phyloP scores from a whole-genome alignment of 2,329 filamentous ascomycete genomes.

The Dryadomyces quercivorus region DNA sequence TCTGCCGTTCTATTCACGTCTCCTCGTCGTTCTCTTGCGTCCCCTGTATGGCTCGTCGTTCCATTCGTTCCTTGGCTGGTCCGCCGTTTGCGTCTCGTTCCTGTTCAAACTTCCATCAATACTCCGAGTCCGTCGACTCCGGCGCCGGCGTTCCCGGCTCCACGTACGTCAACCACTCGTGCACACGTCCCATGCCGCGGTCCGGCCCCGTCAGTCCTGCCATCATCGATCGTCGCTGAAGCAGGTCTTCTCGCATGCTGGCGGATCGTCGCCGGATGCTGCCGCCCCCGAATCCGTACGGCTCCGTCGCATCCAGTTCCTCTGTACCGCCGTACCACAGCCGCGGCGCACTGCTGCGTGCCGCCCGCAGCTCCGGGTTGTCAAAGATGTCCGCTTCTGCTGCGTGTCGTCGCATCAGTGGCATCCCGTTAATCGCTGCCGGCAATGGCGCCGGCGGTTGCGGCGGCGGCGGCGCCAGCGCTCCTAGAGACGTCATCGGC shows the following conservation, averaged over 20 bases:
- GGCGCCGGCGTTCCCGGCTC: slow-evolving; percentile 27
- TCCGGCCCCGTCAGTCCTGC: slow-evolving; percentile 34
- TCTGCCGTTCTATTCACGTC: too few relatives aligned
- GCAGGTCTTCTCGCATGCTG: not conserved
- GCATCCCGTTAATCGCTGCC: slow-evolving; percentile 7
- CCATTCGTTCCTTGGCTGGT: too few relatives aligned
- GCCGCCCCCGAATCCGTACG: not conserved
- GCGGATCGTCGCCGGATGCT: not conserved
- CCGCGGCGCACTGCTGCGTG: not conserved
- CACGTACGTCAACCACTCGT: slow-evolving; percentile 36
- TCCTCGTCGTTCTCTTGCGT: too few relatives aligned
- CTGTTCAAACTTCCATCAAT: not conserved
- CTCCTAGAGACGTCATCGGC: slow-evolving; percentile 16
- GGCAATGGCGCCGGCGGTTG: slow-evolving; percentile 7
- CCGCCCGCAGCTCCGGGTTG: slow-evolving; percentile 6
- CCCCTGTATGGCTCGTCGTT: too few relatives aligned
- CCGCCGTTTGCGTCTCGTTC: too few relatives aligned
- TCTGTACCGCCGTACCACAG: slow-evolving; percentile 5
- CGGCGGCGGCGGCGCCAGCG: slow-evolving; percentile 7
- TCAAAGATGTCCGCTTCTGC: slow-evolving; percentile 27
- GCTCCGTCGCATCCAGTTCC: not conserved
- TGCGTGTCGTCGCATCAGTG: slow-evolving; percentile 25
- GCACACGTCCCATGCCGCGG: slow-evolving; percentile 33
- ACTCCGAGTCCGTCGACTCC: not conserved
- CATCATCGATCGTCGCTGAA: slow-evolving; percentile 24